Evolutionary conservation across 768 basidiomycete species (phyloP).

Genomic region (Steccherinum ochraceum): DNA sequence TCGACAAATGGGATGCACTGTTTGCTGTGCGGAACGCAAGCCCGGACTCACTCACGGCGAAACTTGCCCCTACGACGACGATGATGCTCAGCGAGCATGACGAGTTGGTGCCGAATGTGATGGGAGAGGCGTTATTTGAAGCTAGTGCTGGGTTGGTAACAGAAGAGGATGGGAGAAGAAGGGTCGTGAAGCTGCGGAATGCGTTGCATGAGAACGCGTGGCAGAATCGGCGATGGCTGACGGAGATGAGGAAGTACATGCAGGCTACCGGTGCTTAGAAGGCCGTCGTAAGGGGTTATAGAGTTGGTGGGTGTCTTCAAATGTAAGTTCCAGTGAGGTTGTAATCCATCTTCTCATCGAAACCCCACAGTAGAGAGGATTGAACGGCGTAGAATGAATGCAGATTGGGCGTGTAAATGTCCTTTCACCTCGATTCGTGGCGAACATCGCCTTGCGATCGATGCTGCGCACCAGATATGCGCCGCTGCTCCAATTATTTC

Average conservation of each 20-base stretch:
- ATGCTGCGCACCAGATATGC: no score
- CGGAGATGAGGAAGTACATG: constrained; percentile 21
- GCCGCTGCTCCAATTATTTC: no score
- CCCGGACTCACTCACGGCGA: constrained; percentile 8
- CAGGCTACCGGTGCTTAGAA: not conserved
- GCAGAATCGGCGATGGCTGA: constrained; percentile 23
- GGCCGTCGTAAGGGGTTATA: no score
- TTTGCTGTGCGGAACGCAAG: constrained; percentile 16
- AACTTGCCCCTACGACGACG: constrained; percentile 22
- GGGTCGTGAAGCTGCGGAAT: constrained; percentile 22
- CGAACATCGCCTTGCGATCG: no score
- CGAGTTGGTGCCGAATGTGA: constrained; percentile 37
- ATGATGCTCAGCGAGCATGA: constrained; percentile 37
- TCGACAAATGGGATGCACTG: constrained; percentile 43
- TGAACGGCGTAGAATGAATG: no score
- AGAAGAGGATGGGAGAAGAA: not conserved
- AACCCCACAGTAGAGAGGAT: no score
- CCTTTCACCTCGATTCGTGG: no score
- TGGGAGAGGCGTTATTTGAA: constrained; percentile 27
- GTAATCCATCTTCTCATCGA: no score
- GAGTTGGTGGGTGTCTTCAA: no score
- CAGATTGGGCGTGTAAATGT: no score
- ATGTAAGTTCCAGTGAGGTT: no score
- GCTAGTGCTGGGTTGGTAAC: not conserved
- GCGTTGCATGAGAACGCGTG: constrained; percentile 36